Percentiles rank a stretch among this genome's conserved stretches.
phyloP scores from a whole-genome alignment of 306 rosid species.

The Trifolium subterraneum region DNA sequence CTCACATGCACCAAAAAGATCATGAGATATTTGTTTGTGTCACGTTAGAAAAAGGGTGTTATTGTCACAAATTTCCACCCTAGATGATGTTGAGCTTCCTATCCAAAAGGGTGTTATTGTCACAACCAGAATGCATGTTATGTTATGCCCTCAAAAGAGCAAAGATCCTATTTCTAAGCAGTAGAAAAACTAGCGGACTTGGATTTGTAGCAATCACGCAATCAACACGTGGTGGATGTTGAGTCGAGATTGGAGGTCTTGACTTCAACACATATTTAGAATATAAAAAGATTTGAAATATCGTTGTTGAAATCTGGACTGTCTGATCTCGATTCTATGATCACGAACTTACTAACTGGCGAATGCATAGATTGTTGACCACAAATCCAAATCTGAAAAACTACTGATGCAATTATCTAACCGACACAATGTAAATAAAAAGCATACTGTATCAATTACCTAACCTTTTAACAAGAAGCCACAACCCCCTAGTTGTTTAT shows the following conservation, averaged over 20 bases:
- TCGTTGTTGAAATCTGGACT: no score
- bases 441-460: background rate
- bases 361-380: no score
- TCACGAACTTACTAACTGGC: no score
- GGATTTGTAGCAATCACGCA: no score
- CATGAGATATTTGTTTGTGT: constrained; percentile 12
- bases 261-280: no score
- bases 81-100: background rate
- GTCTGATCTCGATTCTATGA: no score
- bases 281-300: no score
- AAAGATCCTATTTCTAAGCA: background rate
- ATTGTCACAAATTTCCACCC: constrained; percentile 19
- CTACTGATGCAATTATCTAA: constrained; percentile 9
- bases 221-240: no score
- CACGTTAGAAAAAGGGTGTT: constrained; percentile 2
- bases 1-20: background rate
- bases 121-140: background rate
- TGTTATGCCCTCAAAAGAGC: background rate
- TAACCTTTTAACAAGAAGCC: background rate
- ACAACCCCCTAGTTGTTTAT: background rate
- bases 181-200: background rate
- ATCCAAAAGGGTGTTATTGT: background rate
- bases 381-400: no score
- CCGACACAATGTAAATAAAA: background rate
- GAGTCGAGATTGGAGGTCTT: no score